Percentiles rank a stretch among this genome's conserved stretches.
Conservation (phyloP, 2,329 filamentous ascomycete genomes). For the Corynespora cassiicola region DNA sequence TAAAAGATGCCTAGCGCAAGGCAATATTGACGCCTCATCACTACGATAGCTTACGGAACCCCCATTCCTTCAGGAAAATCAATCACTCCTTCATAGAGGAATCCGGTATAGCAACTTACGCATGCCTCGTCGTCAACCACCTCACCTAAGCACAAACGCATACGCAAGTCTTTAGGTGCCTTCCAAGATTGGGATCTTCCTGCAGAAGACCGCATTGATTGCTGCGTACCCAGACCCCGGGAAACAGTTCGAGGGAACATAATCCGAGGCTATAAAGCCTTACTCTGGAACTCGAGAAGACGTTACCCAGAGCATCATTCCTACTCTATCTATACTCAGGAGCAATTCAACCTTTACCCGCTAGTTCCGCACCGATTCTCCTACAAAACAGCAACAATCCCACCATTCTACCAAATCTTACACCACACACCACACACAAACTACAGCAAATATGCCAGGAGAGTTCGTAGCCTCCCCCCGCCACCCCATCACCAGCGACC, state of each 20-base stretch:
- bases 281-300: neutral
- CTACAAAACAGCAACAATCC: too few species aligned
- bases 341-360: neutral
- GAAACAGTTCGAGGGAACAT: too few species aligned
- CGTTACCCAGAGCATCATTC: neutral
- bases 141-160: too few species aligned
- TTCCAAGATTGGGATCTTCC: neutral
- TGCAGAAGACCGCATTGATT: neutral
- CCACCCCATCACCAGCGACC: constrained; percentile 5
- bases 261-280: neutral
- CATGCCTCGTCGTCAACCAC: neutral
- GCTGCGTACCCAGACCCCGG: too few species aligned
- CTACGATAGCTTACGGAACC: too few species aligned
- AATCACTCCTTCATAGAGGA: too few species aligned
- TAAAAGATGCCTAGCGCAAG: constrained; percentile 14
- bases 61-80: neutral
- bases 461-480: constrained; percentile 9
- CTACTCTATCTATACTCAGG: neutral
- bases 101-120: too few species aligned
- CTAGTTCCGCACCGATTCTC: too few species aligned
- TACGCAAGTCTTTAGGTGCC: too few species aligned
- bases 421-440: too few species aligned
- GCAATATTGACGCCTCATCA: constrained; percentile 14
- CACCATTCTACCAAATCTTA: too few species aligned
- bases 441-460: constrained; percentile 13